Percentiles rank a stretch among this genome's conserved stretches.
phyloP scores from a whole-genome alignment of 129 eudicot genomes.

The Silybum marianum region DNA sequence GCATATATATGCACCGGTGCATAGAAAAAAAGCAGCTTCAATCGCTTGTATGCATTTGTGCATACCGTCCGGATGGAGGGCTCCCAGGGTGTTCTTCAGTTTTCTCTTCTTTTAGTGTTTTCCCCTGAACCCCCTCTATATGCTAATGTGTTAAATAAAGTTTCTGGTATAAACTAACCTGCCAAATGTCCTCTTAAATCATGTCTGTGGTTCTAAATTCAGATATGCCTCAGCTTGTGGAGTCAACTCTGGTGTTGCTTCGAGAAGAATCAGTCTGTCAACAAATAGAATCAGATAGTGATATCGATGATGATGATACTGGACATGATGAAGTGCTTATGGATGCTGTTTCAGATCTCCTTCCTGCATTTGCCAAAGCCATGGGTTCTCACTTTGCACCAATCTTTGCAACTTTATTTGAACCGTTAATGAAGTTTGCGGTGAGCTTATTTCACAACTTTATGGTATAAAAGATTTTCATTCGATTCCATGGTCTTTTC shows the following conservation, averaged over 20 bases:
- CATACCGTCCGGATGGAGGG: no score
- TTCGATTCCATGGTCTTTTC: background rate
- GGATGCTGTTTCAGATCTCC: slow-evolving; percentile 99
- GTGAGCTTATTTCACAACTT: slow-evolving; percentile 45
- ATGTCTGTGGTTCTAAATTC: slow-evolving; percentile 1
- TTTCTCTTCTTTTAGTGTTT: no score
- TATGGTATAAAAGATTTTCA: slow-evolving; percentile 11
- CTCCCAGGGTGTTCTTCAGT: no score
- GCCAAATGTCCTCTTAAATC: background rate
- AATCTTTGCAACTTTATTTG: slow-evolving; percentile 65
- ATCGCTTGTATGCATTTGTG: no score
- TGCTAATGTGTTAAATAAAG: background rate
- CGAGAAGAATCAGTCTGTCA: slow-evolving; percentile 79
- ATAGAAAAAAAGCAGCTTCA: no score
- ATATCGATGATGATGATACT: slow-evolving; percentile 78
- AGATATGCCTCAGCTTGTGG: slow-evolving; percentile 83
- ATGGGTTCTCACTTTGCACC: slow-evolving; percentile 97
- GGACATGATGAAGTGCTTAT: slow-evolving; percentile 95
- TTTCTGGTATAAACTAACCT: slow-evolving; percentile 16
- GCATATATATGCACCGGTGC: no score
- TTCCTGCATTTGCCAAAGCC: slow-evolving; percentile 96
- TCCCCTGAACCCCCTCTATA: no score
- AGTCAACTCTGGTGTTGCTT: slow-evolving; percentile 74
- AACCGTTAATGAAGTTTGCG: slow-evolving; percentile 92
- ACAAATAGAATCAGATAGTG: slow-evolving; percentile 88